Evolutionary conservation across 176 grass and related monocot species (phyloP).

Genomic region (Olyra latifolia): DNA sequence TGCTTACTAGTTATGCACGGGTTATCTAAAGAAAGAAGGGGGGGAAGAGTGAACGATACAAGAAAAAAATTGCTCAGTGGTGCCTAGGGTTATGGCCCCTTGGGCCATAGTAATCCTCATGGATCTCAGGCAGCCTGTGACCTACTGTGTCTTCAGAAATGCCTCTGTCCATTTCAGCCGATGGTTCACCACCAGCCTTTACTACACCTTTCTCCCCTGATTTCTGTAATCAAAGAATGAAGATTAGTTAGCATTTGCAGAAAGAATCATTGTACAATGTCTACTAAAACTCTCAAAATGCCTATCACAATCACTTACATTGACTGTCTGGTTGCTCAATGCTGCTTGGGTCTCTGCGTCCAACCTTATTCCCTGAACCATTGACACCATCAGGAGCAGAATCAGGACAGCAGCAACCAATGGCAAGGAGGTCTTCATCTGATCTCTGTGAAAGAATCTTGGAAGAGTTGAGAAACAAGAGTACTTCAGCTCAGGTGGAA

Average conservation of each 20-base stretch:
- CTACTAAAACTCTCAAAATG: neutral
- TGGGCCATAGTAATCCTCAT: conserved; percentile 77
- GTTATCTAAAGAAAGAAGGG: neutral
- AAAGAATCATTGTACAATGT: neutral
- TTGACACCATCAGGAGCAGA: conserved; percentile 36
- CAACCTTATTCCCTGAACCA: conserved; percentile 52
- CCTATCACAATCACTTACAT: conserved; percentile 22
- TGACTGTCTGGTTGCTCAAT: conserved; percentile 38
- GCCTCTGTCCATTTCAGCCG: conserved; percentile 19
- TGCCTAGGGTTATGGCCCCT: conserved; percentile 63
- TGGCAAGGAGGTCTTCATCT: conserved; percentile 28
- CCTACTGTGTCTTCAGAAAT: conserved; percentile 17
- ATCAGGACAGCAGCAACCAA: neutral
- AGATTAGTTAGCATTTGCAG: conserved; percentile 1
- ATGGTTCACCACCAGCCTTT: conserved; percentile 11
- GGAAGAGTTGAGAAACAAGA: neutral
- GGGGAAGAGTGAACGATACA: neutral
- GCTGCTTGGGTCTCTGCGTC: conserved; percentile 44
- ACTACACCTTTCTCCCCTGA: conserved; percentile 15
- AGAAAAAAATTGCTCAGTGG: conserved; percentile 35
- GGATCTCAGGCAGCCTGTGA: conserved; percentile 51
- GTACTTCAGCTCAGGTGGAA: conserved; percentile 26
- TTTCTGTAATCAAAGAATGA: conserved; percentile 24
- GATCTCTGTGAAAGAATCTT: neutral
- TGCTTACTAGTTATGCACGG: neutral